Evolutionary conservation across 2,329 filamentous ascomycete genomes (phyloP).

Genomic region (Dissoconium aciculare): DNA sequence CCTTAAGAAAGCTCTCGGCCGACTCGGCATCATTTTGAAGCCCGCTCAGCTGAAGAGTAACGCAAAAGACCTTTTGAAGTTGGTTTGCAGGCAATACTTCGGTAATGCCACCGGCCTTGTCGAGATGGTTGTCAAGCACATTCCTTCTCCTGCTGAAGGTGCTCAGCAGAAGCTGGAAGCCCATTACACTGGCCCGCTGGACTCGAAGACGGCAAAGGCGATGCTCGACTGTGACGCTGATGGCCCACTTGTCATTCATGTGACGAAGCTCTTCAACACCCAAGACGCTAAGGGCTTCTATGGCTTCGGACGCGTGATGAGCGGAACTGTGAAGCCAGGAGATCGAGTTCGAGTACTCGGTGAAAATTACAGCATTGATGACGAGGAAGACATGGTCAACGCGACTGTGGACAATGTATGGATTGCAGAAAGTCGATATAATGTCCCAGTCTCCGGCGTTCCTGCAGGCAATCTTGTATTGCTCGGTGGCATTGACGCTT

Average conservation of each 20-base stretch:
- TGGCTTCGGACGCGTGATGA: conserved; percentile 81
- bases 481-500: conserved; percentile 89
- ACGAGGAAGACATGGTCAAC: conserved; percentile 91
- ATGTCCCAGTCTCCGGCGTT: conserved; percentile 77
- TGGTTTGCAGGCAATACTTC: conserved; percentile 93
- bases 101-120: conserved; percentile 80
- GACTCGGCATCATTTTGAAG: conserved; percentile 73
- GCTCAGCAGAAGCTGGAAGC: conserved; percentile 62
- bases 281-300: conserved; percentile 82
- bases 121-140: conserved; percentile 82
- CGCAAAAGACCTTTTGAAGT: conserved; percentile 71
- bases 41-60: conserved; percentile 85
- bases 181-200: conserved; percentile 83
- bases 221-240: conserved; percentile 78
- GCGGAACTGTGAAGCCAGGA: conserved; percentile 71
- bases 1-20: conserved; percentile 61
- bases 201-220: conserved; percentile 62
- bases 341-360: conserved; percentile 80
- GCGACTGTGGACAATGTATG: conserved; percentile 75
- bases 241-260: conserved; percentile 76
- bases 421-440: conserved; percentile 86
- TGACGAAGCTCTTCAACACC: conserved; percentile 87
- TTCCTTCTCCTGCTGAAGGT: conserved; percentile 73
- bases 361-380: conserved; percentile 88
- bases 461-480: conserved; percentile 89